Base-by-base conservation (phyloP, 1,284 basidiomycete genomes). In the Erythrobasidium hasegawianum region DNA sequence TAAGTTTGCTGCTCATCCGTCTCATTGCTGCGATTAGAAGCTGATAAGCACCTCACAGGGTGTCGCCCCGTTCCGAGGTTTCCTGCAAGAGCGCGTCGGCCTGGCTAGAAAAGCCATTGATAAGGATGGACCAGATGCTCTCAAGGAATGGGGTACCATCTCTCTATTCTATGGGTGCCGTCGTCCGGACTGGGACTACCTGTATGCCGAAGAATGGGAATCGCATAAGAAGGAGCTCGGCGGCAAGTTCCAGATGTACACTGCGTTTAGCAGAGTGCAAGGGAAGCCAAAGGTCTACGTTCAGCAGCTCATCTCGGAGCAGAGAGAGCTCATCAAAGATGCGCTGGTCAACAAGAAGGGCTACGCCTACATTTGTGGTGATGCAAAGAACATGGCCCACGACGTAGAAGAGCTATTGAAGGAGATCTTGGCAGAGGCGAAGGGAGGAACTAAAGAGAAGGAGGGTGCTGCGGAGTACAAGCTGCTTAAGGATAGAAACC, bases 21-120 rank as follows among this genome's bases (percentile, higher is more conserved):
- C n/a, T n/a, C n/a, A n/a, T n/a, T n/a, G n/a, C n/a, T n/a, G n/a
- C n/a, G n/a, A n/a, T n/a, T n/a, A n/a, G n/a, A n/a, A 14, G 54
- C 57, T 53, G 38, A 54, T 33, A 11, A 22, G 7, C n/a, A 18
- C 59, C 59, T 64, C 52, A 18, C 72, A 88, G 90, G 92, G 93
- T 81, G 92, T 98, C 59, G 95, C 95, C 39, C 95, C 95, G 16
- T 98, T 98, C 90, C 89, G 95, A 68, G 93, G 93, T 1, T 98
- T 98, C 77, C 85, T 98, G 7, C 96, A 98, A 80, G 95, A 98
- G 78, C 90, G 95, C 72, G 87, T 98, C 39, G 92, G 92, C 11
- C 86, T 96, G 50, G 95, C 94, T 16, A 87, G 90, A 70, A 90
- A 91, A 73, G 90, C 93, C 1, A 83, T 90, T 67, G 93, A 93